Base-by-base conservation (phyloP, 1,139 yeast genomes). In the Yamadazyma friedrichii region DNA sequence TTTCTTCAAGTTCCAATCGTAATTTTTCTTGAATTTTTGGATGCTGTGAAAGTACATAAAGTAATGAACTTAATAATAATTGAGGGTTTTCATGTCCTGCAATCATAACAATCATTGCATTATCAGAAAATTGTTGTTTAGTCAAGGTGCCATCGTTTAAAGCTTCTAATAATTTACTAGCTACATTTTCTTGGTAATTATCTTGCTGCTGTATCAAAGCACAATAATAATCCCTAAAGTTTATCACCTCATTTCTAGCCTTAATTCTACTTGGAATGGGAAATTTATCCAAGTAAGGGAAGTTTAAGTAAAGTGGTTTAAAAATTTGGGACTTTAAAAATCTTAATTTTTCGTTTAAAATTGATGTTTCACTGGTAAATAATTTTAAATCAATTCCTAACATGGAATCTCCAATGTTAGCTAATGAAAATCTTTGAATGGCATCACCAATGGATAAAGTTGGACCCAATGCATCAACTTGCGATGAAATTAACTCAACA, bases 41-140 rank as follows among this genome's bases (percentile, higher is more conserved):
- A 38, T 59, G 41, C 45, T 77, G 78, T 1, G 77, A 76, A 28
- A 80, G 50, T 9, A 76, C 53, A 46, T 70, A 79, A 8, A 80
- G 50, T 3, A 76, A 51, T 0, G 83, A 76, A 1, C 76, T 67
- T 48, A 80, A 53, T 12, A 79, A 57, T 15, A 80, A 52, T 44
- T 77, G 79, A 0, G 86, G 86, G 44, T 80, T 80, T 49, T 80
- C 86, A 55, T 80, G 85, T 0, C 85, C 85, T 0, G 86, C 76
- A 35, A 80, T 76, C 59, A 80, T 61, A 2, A 78, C 60, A 22
- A 80, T 80, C 13, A 78, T 74, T n/a, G 78, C 67, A 55, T 80
- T 80, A 52, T 80, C 85, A 2, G 67, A 56, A 44, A 78, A 67
- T 48, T 80, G 84, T 38, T 70, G 64, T 37, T 66, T 61, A 2